Evolutionary conservation across 192 early-diverging fungal genomes (phyloP).

Genomic region (Backusella tarrabulga): DNA sequence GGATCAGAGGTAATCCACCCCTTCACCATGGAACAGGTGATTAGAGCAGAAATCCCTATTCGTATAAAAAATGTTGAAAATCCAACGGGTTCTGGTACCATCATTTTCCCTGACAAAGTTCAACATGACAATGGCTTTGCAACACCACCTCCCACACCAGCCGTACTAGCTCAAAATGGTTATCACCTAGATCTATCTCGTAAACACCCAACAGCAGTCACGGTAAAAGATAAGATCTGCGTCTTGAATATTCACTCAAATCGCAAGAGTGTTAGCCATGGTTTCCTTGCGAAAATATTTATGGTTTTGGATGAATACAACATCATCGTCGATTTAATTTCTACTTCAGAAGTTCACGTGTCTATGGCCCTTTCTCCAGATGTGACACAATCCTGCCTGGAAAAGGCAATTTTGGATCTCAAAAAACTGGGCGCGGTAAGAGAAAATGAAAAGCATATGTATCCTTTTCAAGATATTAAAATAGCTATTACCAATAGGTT

Average conservation of each 20-base stretch:
- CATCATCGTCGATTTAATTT: constrained; percentile 84
- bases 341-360: constrained; percentile 83
- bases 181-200: constrained; percentile 55
- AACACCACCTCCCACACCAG: constrained; percentile 45
- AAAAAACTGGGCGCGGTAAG: constrained; percentile 71
- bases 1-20: constrained; percentile 88
- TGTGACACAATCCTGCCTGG: constrained; percentile 47
- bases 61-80: constrained; percentile 94
- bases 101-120: constrained; percentile 73
- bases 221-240: constrained; percentile 86
- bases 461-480: neutral
- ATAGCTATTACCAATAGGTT: constrained; percentile 37
- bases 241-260: constrained; percentile 94
- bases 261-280: constrained; percentile 84
- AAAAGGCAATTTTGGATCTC: constrained; percentile 67
- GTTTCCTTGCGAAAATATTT: constrained; percentile 90
- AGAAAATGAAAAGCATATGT: neutral
- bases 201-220: constrained; percentile 83
- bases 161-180: constrained; percentile 56
- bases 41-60: constrained; percentile 87
- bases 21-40: constrained; percentile 96
- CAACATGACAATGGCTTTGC: constrained; percentile 13
- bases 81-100: constrained; percentile 78
- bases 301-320: constrained; percentile 74
- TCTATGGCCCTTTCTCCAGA: constrained; percentile 65